Evolutionary conservation across 2,329 filamentous ascomycete species (phyloP).

Genomic region (Aspergillus costaricaensis): DNA sequence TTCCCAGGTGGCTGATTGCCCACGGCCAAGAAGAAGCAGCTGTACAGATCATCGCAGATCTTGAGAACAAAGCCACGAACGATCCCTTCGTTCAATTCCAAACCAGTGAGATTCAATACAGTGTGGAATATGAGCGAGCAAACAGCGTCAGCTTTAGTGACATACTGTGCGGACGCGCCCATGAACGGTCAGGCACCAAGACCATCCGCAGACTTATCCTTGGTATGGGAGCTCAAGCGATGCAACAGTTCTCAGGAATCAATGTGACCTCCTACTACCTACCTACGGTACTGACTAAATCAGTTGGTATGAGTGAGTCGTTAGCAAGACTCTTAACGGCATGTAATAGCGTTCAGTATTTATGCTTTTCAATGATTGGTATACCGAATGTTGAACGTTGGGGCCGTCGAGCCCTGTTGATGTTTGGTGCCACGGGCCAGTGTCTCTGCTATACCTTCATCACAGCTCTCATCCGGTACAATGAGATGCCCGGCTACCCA

Average conservation of each 20-base stretch:
- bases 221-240: conserved; percentile 47
- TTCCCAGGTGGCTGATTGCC: conserved; percentile 21
- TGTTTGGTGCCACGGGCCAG: conserved; percentile 51
- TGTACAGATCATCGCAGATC: conserved; percentile 47
- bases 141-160: conserved; percentile 54
- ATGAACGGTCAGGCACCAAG: conserved; percentile 24
- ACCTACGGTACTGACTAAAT: conserved; percentile 48
- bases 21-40: conserved; percentile 34
- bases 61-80: conserved; percentile 26
- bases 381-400: conserved; percentile 52
- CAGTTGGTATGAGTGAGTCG: conserved; percentile 40
- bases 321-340: conserved; percentile 48
- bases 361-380: conserved; percentile 46
- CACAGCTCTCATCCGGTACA: conserved; percentile 42
- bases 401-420: conserved; percentile 53
- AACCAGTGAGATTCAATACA: conserved; percentile 49
- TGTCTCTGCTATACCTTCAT: conserved; percentile 54
- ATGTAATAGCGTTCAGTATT: conserved; percentile 51
- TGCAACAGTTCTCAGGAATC: conserved; percentile 41
- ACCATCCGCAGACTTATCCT: conserved; percentile 46
- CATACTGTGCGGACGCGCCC: conserved; percentile 46
- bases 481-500: conserved; percentile 19
- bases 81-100: conserved; percentile 49
- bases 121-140: conserved; percentile 52
- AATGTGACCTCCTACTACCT: conserved; percentile 43